Conservation (phyloP, 352 stramenopile species). For the Phytopythium ostracodes region DNA sequence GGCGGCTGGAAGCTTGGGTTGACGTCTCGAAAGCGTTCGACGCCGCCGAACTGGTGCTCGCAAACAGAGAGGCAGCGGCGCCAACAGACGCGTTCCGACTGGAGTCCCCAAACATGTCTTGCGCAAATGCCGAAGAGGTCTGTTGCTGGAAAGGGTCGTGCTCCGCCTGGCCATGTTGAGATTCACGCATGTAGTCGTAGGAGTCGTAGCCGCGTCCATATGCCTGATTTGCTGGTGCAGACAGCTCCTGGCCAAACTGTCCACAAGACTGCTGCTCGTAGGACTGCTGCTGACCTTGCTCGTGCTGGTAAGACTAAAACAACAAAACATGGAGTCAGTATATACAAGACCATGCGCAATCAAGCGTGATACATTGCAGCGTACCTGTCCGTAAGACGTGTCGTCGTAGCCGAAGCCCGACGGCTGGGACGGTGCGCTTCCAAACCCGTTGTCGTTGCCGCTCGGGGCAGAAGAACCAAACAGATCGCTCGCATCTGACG, state of each 20-base stretch:
- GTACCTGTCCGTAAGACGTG: conserved; percentile 38
- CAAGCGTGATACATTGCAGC: background rate
- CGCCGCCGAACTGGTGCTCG: background rate
- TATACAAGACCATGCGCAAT: background rate
- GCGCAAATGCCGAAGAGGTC: background rate
- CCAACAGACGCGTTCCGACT: background rate
- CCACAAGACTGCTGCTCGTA: conserved; percentile 5
- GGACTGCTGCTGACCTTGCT: background rate
- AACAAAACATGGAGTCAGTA: background rate
- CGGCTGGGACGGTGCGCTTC: conserved; percentile 18
- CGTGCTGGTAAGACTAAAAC: background rate
- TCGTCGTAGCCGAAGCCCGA: conserved; percentile 21
- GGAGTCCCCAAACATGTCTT: conserved; percentile 4
- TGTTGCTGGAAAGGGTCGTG: conserved; percentile 2
- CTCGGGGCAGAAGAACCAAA: conserved; percentile 40
- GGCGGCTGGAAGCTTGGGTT: background rate
- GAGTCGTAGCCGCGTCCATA: conserved; percentile 4
- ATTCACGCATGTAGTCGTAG: background rate
- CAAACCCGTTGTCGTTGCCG: conserved; percentile 27
- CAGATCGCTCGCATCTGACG: conserved; percentile 48
- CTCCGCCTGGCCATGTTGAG: background rate
- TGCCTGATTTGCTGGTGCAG: background rate
- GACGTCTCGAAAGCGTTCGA: conserved; percentile 6
- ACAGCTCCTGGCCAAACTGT: background rate
- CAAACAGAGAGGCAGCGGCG: conserved; percentile 5